Percentiles rank a stretch among this genome's conserved stretches.
Conservation (phyloP, 805 yeast genomes). For the Starmerella bombicola region DNA sequence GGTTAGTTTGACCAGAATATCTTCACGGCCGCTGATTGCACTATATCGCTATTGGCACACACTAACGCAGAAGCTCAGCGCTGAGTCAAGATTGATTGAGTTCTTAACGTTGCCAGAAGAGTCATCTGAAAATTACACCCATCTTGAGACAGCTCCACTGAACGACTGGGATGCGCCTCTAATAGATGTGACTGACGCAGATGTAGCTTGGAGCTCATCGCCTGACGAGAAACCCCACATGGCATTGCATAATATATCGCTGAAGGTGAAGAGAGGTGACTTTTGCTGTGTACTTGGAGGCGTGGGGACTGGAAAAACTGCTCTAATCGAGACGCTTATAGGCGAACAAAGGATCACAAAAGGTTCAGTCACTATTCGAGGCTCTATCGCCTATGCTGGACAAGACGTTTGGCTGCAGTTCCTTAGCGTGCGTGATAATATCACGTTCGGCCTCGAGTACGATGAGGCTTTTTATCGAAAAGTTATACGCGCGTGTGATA, state of each 20-base stretch:
- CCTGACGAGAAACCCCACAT: conserved; percentile 19
- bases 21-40: conserved; percentile 2
- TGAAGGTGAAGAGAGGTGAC: conserved; percentile 59
- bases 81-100: conserved; percentile 18
- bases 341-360: conserved; percentile 63
- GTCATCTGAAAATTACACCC: conserved; percentile 6
- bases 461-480: conserved; percentile 61
- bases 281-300: conserved; percentile 76
- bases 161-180: conserved; percentile 5
- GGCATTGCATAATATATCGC: conserved; percentile 53
- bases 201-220: conserved; percentile 13
- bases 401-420: conserved; percentile 93
- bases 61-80: conserved; percentile 6
- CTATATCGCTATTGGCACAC: background rate
- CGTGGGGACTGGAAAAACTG: conserved; percentile 85
- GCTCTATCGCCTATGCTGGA: conserved; percentile 67
- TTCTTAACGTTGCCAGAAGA: conserved; percentile 18
- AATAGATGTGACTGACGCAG: conserved; percentile 8
- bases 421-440: conserved; percentile 70
- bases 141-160: background rate
- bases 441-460: conserved; percentile 63
- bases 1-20: conserved; percentile 13
- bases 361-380: conserved; percentile 56
- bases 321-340: conserved; percentile 61
- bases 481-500: conserved; percentile 55